These are phyloP conservation scores for Thelonectria rubi DNA, from an alignment of 2,329 filamentous ascomycete genomes.

Conservation along the genomic window DNA sequence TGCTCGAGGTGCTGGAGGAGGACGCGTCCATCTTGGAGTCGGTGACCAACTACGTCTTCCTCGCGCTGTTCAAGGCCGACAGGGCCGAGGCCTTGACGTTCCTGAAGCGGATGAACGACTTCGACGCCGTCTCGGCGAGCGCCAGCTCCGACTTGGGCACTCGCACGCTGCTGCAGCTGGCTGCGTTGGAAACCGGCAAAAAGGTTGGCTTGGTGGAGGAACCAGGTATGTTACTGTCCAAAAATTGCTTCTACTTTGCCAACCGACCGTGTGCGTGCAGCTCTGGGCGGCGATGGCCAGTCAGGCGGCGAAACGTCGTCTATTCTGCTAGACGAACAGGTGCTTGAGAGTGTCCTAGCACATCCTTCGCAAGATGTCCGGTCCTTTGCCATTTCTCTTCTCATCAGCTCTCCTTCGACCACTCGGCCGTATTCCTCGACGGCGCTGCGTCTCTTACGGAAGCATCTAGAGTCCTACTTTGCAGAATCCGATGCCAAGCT, in stretches of 20 bases:
- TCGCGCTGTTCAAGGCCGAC: constrained; percentile 69
- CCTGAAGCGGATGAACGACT: constrained; percentile 64
- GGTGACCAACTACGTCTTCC: constrained; percentile 71
- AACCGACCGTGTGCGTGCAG: constrained; percentile 38
- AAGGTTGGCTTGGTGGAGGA: constrained; percentile 75
- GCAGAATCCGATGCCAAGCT: constrained; percentile 88
- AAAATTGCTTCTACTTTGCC: not conserved
- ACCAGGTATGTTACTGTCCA: constrained; percentile 56
- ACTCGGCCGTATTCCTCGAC: constrained; percentile 74
- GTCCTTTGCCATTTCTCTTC: constrained; percentile 81
- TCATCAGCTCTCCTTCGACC: constrained; percentile 78
- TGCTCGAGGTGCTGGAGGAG: constrained; percentile 59
- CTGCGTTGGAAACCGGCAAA: constrained; percentile 76
- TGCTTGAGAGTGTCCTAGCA: constrained; percentile 62
- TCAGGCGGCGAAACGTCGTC: constrained; percentile 33
- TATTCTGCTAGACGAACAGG: constrained; percentile 51
- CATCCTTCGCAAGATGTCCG: constrained; percentile 72
- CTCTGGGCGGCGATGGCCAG: constrained; percentile 37
- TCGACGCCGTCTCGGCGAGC: constrained; percentile 57
- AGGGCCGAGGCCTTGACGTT: constrained; percentile 63
- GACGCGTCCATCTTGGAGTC: constrained; percentile 66
- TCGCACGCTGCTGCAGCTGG: constrained; percentile 68
- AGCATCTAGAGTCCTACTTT: constrained; percentile 75
- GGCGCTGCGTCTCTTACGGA: constrained; percentile 69
- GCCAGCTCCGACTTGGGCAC: constrained; percentile 58